Conservation (phyloP, 2,329 filamentous ascomycete species). For the Elsinoe ampelina region DNA sequence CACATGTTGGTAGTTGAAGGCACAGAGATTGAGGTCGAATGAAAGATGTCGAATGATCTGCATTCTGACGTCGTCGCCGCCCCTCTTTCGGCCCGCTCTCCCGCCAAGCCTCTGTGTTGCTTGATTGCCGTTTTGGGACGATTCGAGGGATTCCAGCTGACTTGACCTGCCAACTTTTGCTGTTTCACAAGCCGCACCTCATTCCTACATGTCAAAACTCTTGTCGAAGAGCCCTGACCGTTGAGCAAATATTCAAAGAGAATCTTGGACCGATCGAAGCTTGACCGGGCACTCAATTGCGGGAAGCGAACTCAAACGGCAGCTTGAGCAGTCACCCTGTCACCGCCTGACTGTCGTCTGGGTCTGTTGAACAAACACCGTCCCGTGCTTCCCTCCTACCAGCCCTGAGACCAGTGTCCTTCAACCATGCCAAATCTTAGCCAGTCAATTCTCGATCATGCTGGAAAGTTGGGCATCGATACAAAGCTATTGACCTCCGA, state of each 20-base stretch:
- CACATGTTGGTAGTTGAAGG: slow-evolving; percentile 4
- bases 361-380: neutral
- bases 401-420: neutral
- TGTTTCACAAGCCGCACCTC: neutral
- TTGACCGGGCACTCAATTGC: too few relatives aligned
- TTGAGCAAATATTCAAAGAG: too few relatives aligned
- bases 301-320: too few relatives aligned
- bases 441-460: slow-evolving; percentile 5
- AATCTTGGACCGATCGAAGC: too few relatives aligned
- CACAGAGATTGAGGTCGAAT: slow-evolving; percentile 9
- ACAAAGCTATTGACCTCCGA: slow-evolving; percentile 33
- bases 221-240: neutral
- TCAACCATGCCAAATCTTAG: slow-evolving; percentile 15
- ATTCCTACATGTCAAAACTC: neutral
- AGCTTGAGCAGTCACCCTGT: too few relatives aligned
- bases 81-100: neutral
- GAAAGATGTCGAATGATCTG: slow-evolving; percentile 16
- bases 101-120: slow-evolving; percentile 1
- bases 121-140: slow-evolving; percentile 1
- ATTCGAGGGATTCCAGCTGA: neutral
- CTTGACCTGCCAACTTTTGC: neutral
- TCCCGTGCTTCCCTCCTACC: too few relatives aligned
- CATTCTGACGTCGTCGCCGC: slow-evolving; percentile 1
- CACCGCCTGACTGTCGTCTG: too few relatives aligned
- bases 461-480: slow-evolving; percentile 1